phyloP scores from a whole-genome alignment of 352 stramenopile genomes.

The Pythium dissimile region DNA sequence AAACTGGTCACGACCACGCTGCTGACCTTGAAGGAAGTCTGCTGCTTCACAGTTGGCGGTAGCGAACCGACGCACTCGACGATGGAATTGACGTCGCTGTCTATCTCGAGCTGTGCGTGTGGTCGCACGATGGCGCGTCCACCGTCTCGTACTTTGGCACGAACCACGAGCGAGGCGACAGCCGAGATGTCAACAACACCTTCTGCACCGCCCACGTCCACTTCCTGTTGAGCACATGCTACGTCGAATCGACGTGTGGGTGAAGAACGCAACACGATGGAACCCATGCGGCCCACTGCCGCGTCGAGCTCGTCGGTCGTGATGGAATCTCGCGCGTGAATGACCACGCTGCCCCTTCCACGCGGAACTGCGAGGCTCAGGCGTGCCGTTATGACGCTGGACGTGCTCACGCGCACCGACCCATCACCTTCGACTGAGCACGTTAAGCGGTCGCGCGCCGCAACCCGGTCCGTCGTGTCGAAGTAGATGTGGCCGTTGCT shows the following conservation, averaged over 20 bases:
- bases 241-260: neutral
- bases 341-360: neutral
- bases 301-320: neutral
- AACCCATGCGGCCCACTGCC: neutral
- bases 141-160: neutral
- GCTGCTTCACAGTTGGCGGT: neutral
- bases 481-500: neutral
- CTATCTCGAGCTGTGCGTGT: neutral
- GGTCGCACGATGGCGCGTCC: neutral
- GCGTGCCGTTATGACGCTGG: neutral
- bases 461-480: neutral
- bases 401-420: neutral
- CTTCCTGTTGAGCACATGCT: neutral
- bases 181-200: neutral
- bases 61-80: neutral
- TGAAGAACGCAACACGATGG: neutral
- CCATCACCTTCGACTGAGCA: neutral
- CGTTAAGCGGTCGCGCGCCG: neutral
- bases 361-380: neutral
- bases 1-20: neutral
- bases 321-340: neutral
- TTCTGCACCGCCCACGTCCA: neutral
- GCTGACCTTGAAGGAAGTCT: neutral
- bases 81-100: neutral
- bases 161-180: neutral